Evolutionary conservation across 164 flowering plant species (phyloP), one percentile per base, ranked within the genome.

Genomic region (Nelumbo lutea): DNA sequence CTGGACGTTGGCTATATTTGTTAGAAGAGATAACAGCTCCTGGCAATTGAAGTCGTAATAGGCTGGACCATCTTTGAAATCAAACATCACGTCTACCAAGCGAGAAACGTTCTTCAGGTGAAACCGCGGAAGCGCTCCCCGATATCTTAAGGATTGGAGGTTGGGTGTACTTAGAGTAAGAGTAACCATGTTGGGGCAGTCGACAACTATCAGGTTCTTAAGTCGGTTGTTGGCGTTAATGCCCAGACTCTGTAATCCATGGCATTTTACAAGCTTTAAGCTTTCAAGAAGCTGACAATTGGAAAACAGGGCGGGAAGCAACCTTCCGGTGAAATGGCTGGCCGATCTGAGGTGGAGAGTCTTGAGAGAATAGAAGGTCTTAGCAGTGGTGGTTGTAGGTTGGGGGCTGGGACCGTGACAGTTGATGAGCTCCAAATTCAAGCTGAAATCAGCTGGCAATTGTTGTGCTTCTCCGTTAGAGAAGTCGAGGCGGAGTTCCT

Each of bases 61-160:
- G 39, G 46, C 62, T 13, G 68, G 68, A 41, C 68, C 68, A 11
- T 58, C 68, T 47, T 39, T 71, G 44, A 71, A 56, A 57, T 63
- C 64, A n/a, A 65, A 59, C 68, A 58, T 58, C 6, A 41, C 68
- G 57, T 71, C 73, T 1, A 27, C 56, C 68, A 71, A 71, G 40
- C 13, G 13, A 6, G 63, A n/a, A 40, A 9, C 10, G 46, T 56
- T 52, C 9, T 57, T 64, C 27, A 71, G 14, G 6, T 14, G 42
- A 39, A 65, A 64, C 40, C 53, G 3, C 3, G 73, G 68, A 57
- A 71, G 73, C 45, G 7, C 40, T 6, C 73, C 62, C 0, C 46
- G 55, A 44, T 58, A 64, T 9, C 57, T 13, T 9, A 71, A 65
- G 13, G 62, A 38, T 39, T 56, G 27, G 43, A 71, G 68, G 8